Percentiles rank a stretch among this genome's conserved stretches.
These are phyloP conservation scores for Microcos paniculata DNA, from an alignment of 345 rosid species.

Conservation along the genomic window DNA sequence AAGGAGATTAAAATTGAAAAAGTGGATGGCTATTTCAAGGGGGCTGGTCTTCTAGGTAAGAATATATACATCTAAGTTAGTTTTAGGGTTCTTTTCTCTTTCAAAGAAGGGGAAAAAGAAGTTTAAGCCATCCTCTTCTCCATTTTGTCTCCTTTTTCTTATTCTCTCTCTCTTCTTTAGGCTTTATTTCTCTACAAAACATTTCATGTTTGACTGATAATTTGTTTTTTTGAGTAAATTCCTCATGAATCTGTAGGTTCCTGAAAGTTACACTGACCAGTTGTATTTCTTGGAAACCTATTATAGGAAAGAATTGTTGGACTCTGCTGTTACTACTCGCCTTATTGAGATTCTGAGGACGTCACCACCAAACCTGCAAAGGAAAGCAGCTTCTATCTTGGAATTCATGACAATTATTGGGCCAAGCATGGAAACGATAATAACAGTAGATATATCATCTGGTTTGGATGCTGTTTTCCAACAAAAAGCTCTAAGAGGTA, in stretches of 20 bases:
- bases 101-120: background rate
- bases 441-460: constrained; percentile 49
- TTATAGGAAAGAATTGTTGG: constrained; percentile 50
- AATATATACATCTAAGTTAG: background rate
- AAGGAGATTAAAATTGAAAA: background rate
- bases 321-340: constrained; percentile 49
- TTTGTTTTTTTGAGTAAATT: constrained; percentile 3
- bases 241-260: background rate
- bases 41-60: background rate
- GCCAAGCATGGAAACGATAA: constrained; percentile 43
- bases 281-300: constrained; percentile 20
- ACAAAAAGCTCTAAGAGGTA: constrained; percentile 63
- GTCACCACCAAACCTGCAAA: constrained; percentile 53
- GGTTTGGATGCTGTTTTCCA: constrained; percentile 59
- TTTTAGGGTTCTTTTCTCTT: background rate
- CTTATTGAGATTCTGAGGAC: constrained; percentile 62
- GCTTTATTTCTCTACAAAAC: background rate
- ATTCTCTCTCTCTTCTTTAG: background rate
- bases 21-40: background rate
- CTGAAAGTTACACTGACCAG: constrained; percentile 18
- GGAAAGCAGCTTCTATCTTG: constrained; percentile 67
- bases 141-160: background rate
- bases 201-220: background rate
- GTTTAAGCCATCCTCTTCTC: background rate
- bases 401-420: constrained; percentile 52